Percentiles rank a stretch among this genome's conserved stretches.
These are phyloP conservation scores for Geotrichum aggregatum DNA, from an alignment of 1,139 yeast species.

Conservation along the genomic window DNA sequence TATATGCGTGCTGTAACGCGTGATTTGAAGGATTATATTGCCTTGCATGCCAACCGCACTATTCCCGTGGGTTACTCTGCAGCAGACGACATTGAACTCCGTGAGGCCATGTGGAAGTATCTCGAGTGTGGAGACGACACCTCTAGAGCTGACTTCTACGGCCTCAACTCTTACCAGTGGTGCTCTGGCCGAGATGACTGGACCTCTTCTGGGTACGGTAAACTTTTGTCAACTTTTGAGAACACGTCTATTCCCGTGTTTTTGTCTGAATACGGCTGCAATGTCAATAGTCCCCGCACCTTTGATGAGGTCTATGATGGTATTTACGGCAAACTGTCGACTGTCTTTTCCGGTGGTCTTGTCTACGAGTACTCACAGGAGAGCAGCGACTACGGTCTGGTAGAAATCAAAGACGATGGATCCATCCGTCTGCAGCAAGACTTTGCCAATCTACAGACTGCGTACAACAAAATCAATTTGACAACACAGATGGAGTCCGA, in stretches of 20 bases:
- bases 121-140: constrained; percentile 66
- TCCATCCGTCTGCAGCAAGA: constrained; percentile 41
- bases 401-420: constrained; percentile 55
- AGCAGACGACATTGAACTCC: constrained; percentile 78
- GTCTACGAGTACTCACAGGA: constrained; percentile 91
- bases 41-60: constrained; percentile 52
- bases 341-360: constrained; percentile 80
- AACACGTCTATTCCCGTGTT: constrained; percentile 73
- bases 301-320: constrained; percentile 65
- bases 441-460: constrained; percentile 34
- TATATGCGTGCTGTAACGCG: constrained; percentile 75
- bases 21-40: constrained; percentile 72
- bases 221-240: constrained; percentile 54
- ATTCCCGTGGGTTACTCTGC: constrained; percentile 96
- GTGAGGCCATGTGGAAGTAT: constrained; percentile 74
- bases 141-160: constrained; percentile 82
- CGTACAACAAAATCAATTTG: constrained; percentile 25
- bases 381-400: constrained; percentile 83
- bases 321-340: constrained; percentile 46
- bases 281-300: constrained; percentile 69
- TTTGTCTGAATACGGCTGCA: constrained; percentile 93
- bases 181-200: constrained; percentile 59
- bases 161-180: constrained; percentile 96
- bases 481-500: constrained; percentile 20
- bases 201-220: constrained; percentile 67